A percentile compares a stretch with the other conserved stretches of the same genome.
These are phyloP conservation scores for Alternaria longipes DNA, from an alignment of 2,329 filamentous ascomycete species.

Conservation along the genomic window DNA sequence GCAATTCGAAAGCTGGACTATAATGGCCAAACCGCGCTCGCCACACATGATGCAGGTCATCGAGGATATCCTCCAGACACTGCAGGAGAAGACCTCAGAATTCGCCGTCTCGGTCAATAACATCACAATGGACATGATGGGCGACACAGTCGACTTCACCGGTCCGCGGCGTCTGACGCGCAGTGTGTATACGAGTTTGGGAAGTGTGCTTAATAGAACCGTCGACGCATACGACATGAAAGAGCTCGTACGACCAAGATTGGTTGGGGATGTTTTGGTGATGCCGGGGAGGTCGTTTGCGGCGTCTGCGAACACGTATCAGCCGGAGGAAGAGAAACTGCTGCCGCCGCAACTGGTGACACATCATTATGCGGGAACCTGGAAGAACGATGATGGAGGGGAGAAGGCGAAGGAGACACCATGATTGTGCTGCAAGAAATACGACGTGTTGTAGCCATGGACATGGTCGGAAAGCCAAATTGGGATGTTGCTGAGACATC, in stretches of 20 bases:
- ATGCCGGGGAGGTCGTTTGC: conserved; percentile 31
- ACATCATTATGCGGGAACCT: conserved; percentile 33
- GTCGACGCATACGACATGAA: conserved; percentile 29
- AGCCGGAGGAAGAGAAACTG: conserved; percentile 7
- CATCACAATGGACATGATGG: conserved; percentile 32
- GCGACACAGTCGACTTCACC: conserved; percentile 43
- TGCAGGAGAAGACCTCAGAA: conserved; percentile 21
- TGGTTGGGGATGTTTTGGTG: conserved; percentile 41
- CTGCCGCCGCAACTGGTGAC: conserved; percentile 22
- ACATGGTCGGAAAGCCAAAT: rapidly evolving
- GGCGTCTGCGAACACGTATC: conserved; percentile 25
- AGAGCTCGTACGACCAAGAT: conserved; percentile 33
- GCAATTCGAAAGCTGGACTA: conserved; percentile 46
- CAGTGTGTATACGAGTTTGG: conserved; percentile 38
- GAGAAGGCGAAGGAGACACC: conserved; percentile 4
- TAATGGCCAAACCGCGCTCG: conserved; percentile 37
- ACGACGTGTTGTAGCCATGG: rapidly evolving
- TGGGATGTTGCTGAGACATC: too few relatives aligned
- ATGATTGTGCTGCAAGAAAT: not conserved
- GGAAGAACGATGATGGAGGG: conserved; percentile 32
- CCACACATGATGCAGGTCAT: conserved; percentile 39
- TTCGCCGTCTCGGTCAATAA: conserved; percentile 25
- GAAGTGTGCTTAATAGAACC: conserved; percentile 17
- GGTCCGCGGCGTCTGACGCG: conserved; percentile 39
- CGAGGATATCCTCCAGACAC: conserved; percentile 36